phyloP scores from a whole-genome alignment of 371 early-diverging fungal genomes.

The Mucor circinelloides region DNA sequence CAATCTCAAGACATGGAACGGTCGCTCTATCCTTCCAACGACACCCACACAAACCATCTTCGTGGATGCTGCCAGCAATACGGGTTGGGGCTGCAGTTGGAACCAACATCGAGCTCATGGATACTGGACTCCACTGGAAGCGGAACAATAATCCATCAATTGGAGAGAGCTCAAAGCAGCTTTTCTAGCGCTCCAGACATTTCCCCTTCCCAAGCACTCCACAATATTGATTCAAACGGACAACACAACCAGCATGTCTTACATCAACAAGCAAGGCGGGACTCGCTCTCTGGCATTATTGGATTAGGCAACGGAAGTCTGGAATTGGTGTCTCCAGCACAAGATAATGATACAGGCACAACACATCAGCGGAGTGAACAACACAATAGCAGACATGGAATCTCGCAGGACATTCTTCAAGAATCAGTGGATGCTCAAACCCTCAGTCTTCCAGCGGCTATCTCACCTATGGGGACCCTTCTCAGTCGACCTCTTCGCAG shows the following conservation, averaged over 20 bases:
- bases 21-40: conserved; percentile 6
- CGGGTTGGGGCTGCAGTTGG: conserved; percentile 20
- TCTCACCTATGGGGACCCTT: conserved; percentile 5
- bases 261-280: not conserved
- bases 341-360: conserved; percentile 19
- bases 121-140: conserved; percentile 15
- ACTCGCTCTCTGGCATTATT: conserved; percentile 4
- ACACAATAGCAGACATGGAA: conserved; percentile 15
- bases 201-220: too few species aligned
- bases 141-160: conserved; percentile 19
- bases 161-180: conserved; percentile 18
- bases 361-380: conserved; percentile 24
- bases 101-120: conserved; percentile 9
- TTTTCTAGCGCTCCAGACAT: too few species aligned
- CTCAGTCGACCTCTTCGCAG: conserved; percentile 19
- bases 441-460: conserved; percentile 6
- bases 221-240: too few species aligned
- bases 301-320: conserved; percentile 20
- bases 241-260: too few species aligned
- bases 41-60: conserved; percentile 7
- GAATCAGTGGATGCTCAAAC: conserved; percentile 1
- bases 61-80: conserved; percentile 22
- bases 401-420: conserved; percentile 17
- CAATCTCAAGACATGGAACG: conserved; percentile 13
- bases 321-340: conserved; percentile 21